Percentiles rank a stretch among this genome's conserved stretches.
These are phyloP conservation scores for Candida dendrica DNA, from an alignment of 805 yeast species.

Conservation along the genomic window DNA sequence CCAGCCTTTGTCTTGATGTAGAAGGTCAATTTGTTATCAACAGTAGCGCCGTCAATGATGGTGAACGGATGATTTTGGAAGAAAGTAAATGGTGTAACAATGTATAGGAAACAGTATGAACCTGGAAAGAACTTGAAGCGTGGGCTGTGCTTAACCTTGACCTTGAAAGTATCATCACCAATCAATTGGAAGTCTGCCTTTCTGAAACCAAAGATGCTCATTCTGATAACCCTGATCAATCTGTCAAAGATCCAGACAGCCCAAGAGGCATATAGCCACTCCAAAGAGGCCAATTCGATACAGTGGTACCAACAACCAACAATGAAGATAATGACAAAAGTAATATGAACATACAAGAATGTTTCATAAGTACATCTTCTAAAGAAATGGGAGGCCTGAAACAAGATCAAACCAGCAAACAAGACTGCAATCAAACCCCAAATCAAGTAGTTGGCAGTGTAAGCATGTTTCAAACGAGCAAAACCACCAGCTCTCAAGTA, in stretches of 20 bases:
- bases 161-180: conserved; percentile 40
- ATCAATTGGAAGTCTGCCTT: conserved; percentile 14
- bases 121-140: conserved; percentile 49
- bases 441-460: neutral
- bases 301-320: conserved; percentile 51
- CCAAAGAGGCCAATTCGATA: conserved; percentile 38
- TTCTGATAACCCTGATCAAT: conserved; percentile 34
- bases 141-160: conserved; percentile 35
- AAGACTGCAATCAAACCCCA: conserved; percentile 36
- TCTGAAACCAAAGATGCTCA: conserved; percentile 17
- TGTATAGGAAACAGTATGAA: conserved; percentile 48
- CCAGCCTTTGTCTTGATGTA: conserved; percentile 29
- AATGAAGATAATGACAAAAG: conserved; percentile 42
- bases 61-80: conserved; percentile 80
- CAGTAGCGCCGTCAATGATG: conserved; percentile 32
- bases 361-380: conserved; percentile 49
- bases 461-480: neutral
- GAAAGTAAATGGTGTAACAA: conserved; percentile 42
- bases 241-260: conserved; percentile 46
- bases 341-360: conserved; percentile 46
- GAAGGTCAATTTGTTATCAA: conserved; percentile 31
- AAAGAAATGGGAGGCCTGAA: conserved; percentile 39
- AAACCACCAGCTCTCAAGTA: conserved; percentile 1
- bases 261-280: conserved; percentile 35
- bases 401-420: conserved; percentile 31